Conservation (phyloP, 345 rosid genomes). For the Ceriops zippeliana region DNA sequence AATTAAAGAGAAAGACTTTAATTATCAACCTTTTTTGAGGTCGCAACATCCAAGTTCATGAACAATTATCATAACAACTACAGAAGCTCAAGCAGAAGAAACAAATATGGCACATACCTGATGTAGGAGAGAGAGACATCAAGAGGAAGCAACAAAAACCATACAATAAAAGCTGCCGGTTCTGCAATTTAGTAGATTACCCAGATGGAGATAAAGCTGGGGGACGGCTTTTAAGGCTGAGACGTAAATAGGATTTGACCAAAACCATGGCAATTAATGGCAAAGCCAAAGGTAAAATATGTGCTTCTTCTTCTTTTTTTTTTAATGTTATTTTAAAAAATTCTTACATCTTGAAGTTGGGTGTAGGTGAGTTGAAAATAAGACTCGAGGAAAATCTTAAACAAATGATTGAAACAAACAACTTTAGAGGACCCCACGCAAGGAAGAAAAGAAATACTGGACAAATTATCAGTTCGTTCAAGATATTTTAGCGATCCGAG, state of each 20-base stretch:
- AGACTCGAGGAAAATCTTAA: slow-evolving; percentile 6
- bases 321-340: slow-evolving; percentile 4
- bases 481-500: slow-evolving; percentile 18
- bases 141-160: slow-evolving; percentile 15
- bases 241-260: slow-evolving; percentile 25
- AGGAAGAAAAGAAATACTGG: background rate
- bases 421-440: slow-evolving; percentile 12
- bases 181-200: slow-evolving; percentile 26
- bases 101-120: slow-evolving; percentile 24
- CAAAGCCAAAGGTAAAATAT: slow-evolving; percentile 12
- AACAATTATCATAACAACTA: background rate
- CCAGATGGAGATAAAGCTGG: slow-evolving; percentile 18
- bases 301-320: slow-evolving; percentile 3
- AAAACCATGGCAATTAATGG: slow-evolving; percentile 3
- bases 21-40: background rate
- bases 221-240: slow-evolving; percentile 22
- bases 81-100: background rate
- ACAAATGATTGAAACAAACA: slow-evolving; percentile 4
- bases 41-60: background rate
- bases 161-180: slow-evolving; percentile 9
- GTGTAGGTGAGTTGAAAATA: slow-evolving; percentile 31
- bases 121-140: slow-evolving; percentile 10
- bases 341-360: slow-evolving; percentile 28
- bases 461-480: slow-evolving; percentile 6
- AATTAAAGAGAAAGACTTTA: background rate